These are phyloP conservation scores for Arxiozyma bovina DNA, from an alignment of 1,139 yeast species.

Conservation along the genomic window DNA sequence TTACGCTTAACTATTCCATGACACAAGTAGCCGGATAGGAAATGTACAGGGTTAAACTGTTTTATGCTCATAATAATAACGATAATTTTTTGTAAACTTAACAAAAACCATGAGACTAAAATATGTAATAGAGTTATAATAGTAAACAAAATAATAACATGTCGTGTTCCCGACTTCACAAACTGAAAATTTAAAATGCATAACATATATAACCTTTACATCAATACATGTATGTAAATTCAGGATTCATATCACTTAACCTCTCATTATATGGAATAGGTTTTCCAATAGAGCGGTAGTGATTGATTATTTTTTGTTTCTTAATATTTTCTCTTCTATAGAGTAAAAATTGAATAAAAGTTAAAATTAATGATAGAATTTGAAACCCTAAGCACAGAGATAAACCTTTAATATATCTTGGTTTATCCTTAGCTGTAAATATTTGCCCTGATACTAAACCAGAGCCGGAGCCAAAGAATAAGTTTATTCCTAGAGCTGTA, in stretches of 20 bases:
- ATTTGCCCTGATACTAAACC: slow-evolving; percentile 44
- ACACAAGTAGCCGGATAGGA: neutral
- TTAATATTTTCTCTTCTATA: slow-evolving; percentile 37
- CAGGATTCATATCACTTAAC: slow-evolving; percentile 58
- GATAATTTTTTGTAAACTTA: neutral
- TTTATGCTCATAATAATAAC: no score
- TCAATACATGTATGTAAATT: slow-evolving; percentile 41
- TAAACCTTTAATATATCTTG: slow-evolving; percentile 32
- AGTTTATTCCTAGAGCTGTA: slow-evolving; percentile 38
- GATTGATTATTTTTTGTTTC: slow-evolving; percentile 32
- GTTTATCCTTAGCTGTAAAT: slow-evolving; percentile 29
- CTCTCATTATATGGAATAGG: slow-evolving; percentile 43
- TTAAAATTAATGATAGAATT: slow-evolving; percentile 41
- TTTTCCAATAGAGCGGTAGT: slow-evolving; percentile 31
- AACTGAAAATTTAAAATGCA: neutral
- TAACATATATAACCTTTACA: neutral
- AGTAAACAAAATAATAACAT: no score
- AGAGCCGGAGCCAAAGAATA: slow-evolving; percentile 39
- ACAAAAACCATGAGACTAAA: no score
- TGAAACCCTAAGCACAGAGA: slow-evolving; percentile 47
- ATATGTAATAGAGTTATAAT: neutral
- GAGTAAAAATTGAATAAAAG: slow-evolving; percentile 38
- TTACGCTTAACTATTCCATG: no score
- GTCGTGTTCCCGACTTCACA: neutral
- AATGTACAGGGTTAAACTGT: neutral